These are phyloP conservation scores for Lophiostoma macrostomum DNA, from an alignment of 495 filamentous ascomycete species.

Conservation along the genomic window DNA sequence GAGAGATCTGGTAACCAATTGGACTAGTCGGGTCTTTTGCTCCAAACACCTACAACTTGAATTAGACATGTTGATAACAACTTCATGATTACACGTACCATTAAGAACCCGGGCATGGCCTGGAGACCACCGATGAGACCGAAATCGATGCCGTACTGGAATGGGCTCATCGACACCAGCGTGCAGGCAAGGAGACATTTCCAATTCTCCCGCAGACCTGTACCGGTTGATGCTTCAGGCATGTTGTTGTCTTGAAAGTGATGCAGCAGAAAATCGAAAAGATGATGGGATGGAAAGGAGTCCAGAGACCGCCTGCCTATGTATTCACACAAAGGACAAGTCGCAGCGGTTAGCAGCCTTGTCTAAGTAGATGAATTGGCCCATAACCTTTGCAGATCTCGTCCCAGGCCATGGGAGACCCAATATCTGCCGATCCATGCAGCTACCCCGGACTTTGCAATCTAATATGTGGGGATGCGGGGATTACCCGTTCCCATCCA, in stretches of 20 bases:
- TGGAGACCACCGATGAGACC: constrained; percentile 60
- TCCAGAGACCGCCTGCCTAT: neutral
- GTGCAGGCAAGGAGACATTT: constrained; percentile 45
- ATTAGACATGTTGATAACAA: neutral
- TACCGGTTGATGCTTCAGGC: constrained; percentile 21
- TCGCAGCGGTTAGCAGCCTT: neutral
- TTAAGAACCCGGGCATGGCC: constrained; percentile 60
- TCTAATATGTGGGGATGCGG: constrained; percentile 22
- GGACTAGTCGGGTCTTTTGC: constrained; percentile 42
- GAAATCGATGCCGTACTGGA: constrained; percentile 64
- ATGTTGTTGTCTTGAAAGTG: constrained; percentile 1
- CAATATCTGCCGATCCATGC: constrained; percentile 15
- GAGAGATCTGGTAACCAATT: constrained; percentile 54
- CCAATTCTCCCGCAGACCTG: constrained; percentile 34
- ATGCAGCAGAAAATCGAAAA: neutral
- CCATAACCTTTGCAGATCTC: neutral
- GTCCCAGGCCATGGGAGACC: neutral
- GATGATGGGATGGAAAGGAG: neutral
- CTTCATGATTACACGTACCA: constrained; percentile 34
- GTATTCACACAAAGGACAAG: neutral
- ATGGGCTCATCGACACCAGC: constrained; percentile 52
- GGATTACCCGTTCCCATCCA: neutral
- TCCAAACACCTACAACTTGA: constrained; percentile 26
- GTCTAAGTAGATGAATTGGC: neutral
- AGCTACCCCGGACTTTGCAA: constrained; percentile 3